Base-by-base conservation (phyloP, 2,329 filamentous ascomycete species). In the Neopestalotiopsis sp. region DNA sequence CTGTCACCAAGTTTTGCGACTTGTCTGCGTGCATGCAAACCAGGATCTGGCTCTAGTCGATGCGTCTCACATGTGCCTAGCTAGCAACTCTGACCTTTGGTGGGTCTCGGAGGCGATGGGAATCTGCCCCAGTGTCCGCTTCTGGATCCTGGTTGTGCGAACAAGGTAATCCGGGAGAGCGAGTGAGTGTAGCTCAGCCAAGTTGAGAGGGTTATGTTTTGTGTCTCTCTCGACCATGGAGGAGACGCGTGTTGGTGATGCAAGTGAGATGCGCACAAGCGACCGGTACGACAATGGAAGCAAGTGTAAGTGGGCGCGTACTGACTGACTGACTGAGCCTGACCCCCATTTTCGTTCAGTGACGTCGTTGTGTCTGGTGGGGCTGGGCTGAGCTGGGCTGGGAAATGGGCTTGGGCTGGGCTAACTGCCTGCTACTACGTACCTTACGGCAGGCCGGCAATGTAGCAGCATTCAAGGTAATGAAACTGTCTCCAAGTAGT, bases 291-390 rank as follows among this genome's bases (percentile, higher is more conserved):
- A 17, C 12, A 62, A 17, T 20, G n/a, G 32, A 17, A 62, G 20
- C 14, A 20, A 62, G 34, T 38, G 30, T 34, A 62, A 42, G 59
- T 62, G 59, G 59, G 59, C 59, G 24, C 12, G 57, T 17, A 14
- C 57, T 62, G 34, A 38, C 30, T 30, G 57, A 28, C 24, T 28
- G 24, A 28, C 24, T 28, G 59, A 30, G 59, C 59, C 57, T 24
- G 57, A 52, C 12, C 17, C 49, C 57, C 30, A 30, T 30, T 59
- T 20, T 24, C 5, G 9, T n/a, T 17, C 59, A 60, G 65, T 67
- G 65, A 67, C 65, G 65, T 67, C 65, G 65, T 60, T 60, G 32
- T 67, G 24, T 60, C 52, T 67, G n/a, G 65, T 67, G 65, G 52
- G 52, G 56, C 17, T 57, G 40, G 34, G 56, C 49, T 40, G 17